Conservation (phyloP, 768 basidiomycete species). For the Filobasidium floriforme region DNA sequence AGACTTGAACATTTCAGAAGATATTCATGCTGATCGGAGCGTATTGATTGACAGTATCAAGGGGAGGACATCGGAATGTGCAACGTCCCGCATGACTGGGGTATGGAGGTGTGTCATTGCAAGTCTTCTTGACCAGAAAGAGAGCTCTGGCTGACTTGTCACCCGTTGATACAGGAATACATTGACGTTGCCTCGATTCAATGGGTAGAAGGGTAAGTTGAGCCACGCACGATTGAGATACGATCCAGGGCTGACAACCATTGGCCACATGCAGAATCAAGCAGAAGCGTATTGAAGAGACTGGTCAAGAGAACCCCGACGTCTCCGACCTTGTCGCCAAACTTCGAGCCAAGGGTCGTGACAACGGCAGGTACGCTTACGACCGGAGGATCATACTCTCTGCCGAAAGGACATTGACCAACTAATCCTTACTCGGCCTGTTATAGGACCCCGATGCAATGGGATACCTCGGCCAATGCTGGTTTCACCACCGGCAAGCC, state of each 20-base stretch:
- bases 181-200: constrained; percentile 56
- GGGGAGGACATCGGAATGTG: constrained; percentile 63
- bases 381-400: background rate
- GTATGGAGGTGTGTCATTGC: constrained; percentile 48
- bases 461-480: constrained; percentile 53
- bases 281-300: constrained; percentile 24
- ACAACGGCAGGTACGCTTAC: constrained; percentile 55
- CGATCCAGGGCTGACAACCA: background rate
- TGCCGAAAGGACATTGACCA: background rate
- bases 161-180: constrained; percentile 49
- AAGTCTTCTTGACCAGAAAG: background rate
- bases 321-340: constrained; percentile 58
- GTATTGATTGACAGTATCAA: constrained; percentile 66
- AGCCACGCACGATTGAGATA: background rate
- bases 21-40: background rate
- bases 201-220: constrained; percentile 18
- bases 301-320: constrained; percentile 49
- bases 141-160: background rate
- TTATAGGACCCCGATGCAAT: constrained; percentile 46
- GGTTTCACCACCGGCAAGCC: constrained; percentile 60
- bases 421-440: background rate
- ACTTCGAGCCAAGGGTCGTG: constrained; percentile 59
- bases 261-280: constrained; percentile 12
- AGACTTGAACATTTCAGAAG: background rate
- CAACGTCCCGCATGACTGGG: constrained; percentile 51